phyloP scores from a whole-genome alignment of 805 yeast genomes.

The Cyberlindnera lachancei region DNA sequence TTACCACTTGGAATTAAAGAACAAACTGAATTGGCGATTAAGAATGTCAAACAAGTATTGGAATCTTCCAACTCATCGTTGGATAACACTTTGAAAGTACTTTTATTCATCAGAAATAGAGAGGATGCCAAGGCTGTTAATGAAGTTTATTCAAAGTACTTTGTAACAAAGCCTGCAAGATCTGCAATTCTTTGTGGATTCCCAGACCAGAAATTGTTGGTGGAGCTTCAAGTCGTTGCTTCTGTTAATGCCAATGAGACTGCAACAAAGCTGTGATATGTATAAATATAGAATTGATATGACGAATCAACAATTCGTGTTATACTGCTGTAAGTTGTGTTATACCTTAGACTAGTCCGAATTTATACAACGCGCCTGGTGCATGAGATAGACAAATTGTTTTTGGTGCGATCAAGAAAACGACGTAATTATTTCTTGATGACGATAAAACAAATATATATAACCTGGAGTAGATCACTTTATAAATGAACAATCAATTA shows the following conservation, averaged over 20 bases:
- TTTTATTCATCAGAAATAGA: conserved; percentile 39
- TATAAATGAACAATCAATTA: no score
- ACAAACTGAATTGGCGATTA: conserved; percentile 38
- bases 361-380: no score
- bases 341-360: no score
- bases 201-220: conserved; percentile 41
- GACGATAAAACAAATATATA: no score
- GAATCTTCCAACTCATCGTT: conserved; percentile 38
- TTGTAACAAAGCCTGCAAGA: conserved; percentile 45
- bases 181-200: conserved; percentile 44
- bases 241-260: conserved; percentile 5
- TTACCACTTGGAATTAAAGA: conserved; percentile 34
- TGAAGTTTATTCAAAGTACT: conserved; percentile 36
- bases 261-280: no score
- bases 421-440: no score
- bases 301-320: no score
- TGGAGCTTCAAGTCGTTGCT: conserved; percentile 47
- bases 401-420: no score
- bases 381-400: no score
- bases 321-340: no score
- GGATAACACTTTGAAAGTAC: conserved; percentile 41
- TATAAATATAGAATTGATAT: no score
- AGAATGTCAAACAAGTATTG: conserved; percentile 34
- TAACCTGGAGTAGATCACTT: no score
- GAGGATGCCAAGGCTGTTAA: conserved; percentile 36